Percentiles rank a stretch among this genome's conserved stretches.
Conservation (phyloP, 2,329 filamentous ascomycete genomes). For the Cladorrhinum sp. region DNA sequence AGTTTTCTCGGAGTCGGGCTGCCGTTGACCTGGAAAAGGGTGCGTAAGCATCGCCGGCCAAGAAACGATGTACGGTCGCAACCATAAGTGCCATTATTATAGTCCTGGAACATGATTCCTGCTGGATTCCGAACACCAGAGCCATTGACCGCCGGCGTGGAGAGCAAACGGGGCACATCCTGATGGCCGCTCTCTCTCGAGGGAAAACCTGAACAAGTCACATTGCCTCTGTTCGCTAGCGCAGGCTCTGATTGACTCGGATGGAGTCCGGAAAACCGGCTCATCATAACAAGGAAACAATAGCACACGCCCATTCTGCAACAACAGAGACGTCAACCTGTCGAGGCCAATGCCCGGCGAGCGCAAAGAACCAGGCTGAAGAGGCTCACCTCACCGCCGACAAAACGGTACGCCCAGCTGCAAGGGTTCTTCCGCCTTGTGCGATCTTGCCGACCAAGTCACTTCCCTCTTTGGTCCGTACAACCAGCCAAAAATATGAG, state of each 20-base stretch:
- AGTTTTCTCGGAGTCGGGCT: slow-evolving; percentile 11
- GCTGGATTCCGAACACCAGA: background rate
- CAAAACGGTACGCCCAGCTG: background rate
- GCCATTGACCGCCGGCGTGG: slow-evolving; percentile 4
- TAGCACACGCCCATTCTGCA: background rate
- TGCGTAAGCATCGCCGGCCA: background rate
- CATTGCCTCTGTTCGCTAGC: background rate
- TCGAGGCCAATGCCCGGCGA: background rate
- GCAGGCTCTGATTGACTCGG: background rate
- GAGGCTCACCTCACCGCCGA: background rate
- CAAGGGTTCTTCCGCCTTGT: background rate
- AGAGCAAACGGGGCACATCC: background rate
- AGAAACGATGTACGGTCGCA: slow-evolving; percentile 1
- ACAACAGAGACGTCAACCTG: background rate
- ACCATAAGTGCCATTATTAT: background rate
- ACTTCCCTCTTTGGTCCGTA: background rate
- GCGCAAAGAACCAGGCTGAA: background rate
- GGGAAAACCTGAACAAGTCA: background rate
- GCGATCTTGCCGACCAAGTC: background rate
- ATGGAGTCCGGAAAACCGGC: background rate
- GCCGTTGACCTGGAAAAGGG: slow-evolving; percentile 5
- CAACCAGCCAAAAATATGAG: slow-evolving; percentile 8
- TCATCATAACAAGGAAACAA: background rate
- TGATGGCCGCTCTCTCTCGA: background rate
- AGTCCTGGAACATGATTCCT: background rate